Percentiles rank a stretch among this genome's conserved stretches.
Evolutionary conservation across 352 stramenopile genomes (phyloP).

Genomic region (Phytophthora colocasiae): DNA sequence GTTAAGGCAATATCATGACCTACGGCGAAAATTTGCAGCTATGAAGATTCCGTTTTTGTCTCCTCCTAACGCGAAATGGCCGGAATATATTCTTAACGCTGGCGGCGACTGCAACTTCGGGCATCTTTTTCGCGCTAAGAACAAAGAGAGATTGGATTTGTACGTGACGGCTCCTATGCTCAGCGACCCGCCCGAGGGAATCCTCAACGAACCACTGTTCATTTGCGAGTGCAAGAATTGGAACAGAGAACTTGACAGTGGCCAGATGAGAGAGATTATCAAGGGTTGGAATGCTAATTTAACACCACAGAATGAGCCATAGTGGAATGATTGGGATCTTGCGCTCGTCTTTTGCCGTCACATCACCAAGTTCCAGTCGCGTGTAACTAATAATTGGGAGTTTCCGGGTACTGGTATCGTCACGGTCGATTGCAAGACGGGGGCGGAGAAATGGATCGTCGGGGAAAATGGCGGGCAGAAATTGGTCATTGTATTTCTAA

Average conservation of each 20-base stretch:
- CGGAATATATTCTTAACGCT: constrained; percentile 4
- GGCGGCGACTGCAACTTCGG: constrained; percentile 3
- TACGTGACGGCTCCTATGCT: neutral
- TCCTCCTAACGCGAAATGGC: constrained; percentile 15
- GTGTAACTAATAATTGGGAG: neutral
- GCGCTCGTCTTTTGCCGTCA: constrained; percentile 9
- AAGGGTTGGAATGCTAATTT: neutral
- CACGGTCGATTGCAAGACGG: constrained; percentile 1
- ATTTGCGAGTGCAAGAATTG: constrained; percentile 25
- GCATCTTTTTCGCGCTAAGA: constrained; percentile 10
- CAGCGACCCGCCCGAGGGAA: too few species aligned
- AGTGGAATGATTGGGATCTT: neutral
- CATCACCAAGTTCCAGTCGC: neutral
- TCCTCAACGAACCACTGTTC: neutral
- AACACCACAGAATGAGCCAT: neutral
- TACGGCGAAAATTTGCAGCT: neutral
- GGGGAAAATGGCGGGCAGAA: neutral
- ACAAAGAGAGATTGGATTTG: neutral
- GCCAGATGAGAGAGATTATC: constrained; percentile 5
- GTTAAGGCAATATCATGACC: neutral
- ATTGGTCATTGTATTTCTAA: constrained; percentile 1
- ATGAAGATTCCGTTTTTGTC: constrained; percentile 10
- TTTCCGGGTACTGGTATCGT: neutral
- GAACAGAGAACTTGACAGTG: neutral
- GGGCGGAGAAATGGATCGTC: neutral